A percentile compares a stretch with the other conserved stretches of the same genome.
Conservation (phyloP, 2,329 filamentous ascomycete species). For the Pseudogymnoascus sp. region DNA sequence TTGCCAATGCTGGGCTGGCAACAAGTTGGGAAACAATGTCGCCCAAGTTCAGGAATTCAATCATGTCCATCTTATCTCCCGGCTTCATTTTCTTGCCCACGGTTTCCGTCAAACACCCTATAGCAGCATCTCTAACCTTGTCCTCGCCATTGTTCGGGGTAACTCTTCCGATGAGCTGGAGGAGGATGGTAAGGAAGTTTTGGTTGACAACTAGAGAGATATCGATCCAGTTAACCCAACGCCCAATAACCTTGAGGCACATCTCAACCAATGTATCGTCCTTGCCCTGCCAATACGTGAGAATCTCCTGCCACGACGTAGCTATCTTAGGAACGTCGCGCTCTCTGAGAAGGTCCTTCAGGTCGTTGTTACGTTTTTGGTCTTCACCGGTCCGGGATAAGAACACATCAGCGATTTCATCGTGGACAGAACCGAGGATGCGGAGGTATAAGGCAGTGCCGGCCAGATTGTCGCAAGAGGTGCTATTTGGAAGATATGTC, state of each 20-base stretch:
- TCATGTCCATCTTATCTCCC: slow-evolving; percentile 88
- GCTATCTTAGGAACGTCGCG: slow-evolving; percentile 87
- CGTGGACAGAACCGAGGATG: slow-evolving; percentile 82
- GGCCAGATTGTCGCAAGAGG: slow-evolving; percentile 59
- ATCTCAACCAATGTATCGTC: slow-evolving; percentile 74
- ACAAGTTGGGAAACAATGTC: slow-evolving; percentile 83
- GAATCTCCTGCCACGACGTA: slow-evolving; percentile 83
- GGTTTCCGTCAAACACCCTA: slow-evolving; percentile 93
- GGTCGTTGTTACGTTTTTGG: slow-evolving; percentile 74
- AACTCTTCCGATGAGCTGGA: slow-evolving; percentile 78
- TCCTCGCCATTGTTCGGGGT: slow-evolving; percentile 59
- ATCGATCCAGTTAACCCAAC: slow-evolving; percentile 99
- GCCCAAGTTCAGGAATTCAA: slow-evolving; percentile 80
- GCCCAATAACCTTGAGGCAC: slow-evolving; percentile 84
- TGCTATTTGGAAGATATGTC: slow-evolving; percentile 57
- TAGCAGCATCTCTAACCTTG: slow-evolving; percentile 80
- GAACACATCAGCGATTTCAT: slow-evolving; percentile 93
- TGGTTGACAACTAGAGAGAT: slow-evolving; percentile 90
- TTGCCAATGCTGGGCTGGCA: slow-evolving; percentile 70
- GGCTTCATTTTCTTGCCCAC: slow-evolving; percentile 97
- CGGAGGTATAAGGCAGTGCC: slow-evolving; percentile 85
- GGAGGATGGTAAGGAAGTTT: slow-evolving; percentile 75
- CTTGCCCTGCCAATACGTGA: slow-evolving; percentile 62
- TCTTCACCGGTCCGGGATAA: slow-evolving; percentile 72
- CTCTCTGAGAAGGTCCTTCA: slow-evolving; percentile 85